Percentiles rank a stretch among this genome's conserved stretches.
Conservation (phyloP, 2,329 filamentous ascomycete species). For the Epichloe gansuensis region DNA sequence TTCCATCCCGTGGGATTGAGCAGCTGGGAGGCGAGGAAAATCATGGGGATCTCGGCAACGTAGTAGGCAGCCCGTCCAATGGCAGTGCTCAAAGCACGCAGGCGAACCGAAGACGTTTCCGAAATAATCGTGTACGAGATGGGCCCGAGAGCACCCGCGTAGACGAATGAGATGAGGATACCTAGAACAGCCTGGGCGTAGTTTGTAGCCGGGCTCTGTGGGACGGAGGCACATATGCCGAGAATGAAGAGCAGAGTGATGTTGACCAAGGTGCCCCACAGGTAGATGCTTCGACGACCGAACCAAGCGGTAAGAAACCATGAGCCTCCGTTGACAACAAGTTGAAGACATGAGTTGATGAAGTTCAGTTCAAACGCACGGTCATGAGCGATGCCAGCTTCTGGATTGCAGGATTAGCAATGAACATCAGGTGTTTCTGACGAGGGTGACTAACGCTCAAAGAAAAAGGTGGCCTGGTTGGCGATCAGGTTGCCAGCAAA, state of each 20-base stretch:
- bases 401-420: slow-evolving; percentile 1
- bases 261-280: slow-evolving; percentile 22
- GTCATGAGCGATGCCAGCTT: slow-evolving; percentile 10
- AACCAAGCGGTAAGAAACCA: slow-evolving; percentile 24
- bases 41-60: slow-evolving; percentile 28
- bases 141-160: slow-evolving; percentile 24
- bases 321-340: slow-evolving; percentile 23
- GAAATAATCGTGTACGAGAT: slow-evolving; percentile 27
- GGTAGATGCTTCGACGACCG: slow-evolving; percentile 26
- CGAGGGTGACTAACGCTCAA: slow-evolving; percentile 21
- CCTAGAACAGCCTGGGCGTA: slow-evolving; percentile 25
- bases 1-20: slow-evolving; percentile 26
- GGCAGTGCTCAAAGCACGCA: slow-evolving; percentile 26
- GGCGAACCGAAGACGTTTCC: slow-evolving; percentile 29
- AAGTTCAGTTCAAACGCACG: slow-evolving; percentile 14
- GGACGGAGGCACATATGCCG: slow-evolving; percentile 21
- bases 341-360: slow-evolving; percentile 16
- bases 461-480: slow-evolving; percentile 50
- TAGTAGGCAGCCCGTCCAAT: slow-evolving; percentile 28
- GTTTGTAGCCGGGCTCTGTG: slow-evolving; percentile 20
- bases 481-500: slow-evolving; percentile 48
- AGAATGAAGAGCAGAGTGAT: slow-evolving; percentile 23
- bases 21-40: slow-evolving; percentile 25
- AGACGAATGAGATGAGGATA: slow-evolving; percentile 27
- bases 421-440: background rate